Conservation (phyloP, 768 basidiomycete genomes). For the Amanita inopinata region DNA sequence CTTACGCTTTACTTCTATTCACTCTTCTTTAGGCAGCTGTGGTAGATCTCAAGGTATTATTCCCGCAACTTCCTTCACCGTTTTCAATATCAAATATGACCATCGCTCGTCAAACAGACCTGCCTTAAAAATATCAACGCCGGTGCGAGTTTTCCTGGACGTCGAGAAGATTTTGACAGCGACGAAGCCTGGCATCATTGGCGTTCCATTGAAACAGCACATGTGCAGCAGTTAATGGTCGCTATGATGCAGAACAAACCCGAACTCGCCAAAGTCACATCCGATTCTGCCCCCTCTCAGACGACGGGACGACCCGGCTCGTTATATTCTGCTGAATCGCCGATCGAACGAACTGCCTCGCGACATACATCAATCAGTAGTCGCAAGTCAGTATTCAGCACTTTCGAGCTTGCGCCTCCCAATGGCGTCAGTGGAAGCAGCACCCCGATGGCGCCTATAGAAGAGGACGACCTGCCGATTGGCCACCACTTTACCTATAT, state of each 20-base stretch:
- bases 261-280: constrained; percentile 71
- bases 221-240: constrained; percentile 83
- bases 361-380: constrained; percentile 60
- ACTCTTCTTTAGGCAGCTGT: constrained; percentile 56
- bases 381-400: constrained; percentile 45
- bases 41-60: constrained; percentile 69
- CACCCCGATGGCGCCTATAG: constrained; percentile 24
- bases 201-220: constrained; percentile 71
- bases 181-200: constrained; percentile 81
- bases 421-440: constrained; percentile 24
- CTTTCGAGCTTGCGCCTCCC: constrained; percentile 18
- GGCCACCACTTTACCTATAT: constrained; percentile 84
- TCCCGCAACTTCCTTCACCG: background rate
- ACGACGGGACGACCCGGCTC: constrained; percentile 48
- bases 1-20: background rate
- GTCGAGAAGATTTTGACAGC: constrained; percentile 76
- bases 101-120: constrained; percentile 36
- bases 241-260: constrained; percentile 82
- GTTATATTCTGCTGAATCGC: constrained; percentile 25
- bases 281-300: constrained; percentile 37
- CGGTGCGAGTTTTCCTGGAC: constrained; percentile 73
- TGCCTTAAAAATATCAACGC: constrained; percentile 89
- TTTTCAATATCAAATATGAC: background rate
- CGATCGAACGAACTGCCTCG: constrained; percentile 20
- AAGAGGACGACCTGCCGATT: constrained; percentile 59